phyloP scores from a whole-genome alignment of 352 stramenopile genomes.

The Pythium monospermum region DNA sequence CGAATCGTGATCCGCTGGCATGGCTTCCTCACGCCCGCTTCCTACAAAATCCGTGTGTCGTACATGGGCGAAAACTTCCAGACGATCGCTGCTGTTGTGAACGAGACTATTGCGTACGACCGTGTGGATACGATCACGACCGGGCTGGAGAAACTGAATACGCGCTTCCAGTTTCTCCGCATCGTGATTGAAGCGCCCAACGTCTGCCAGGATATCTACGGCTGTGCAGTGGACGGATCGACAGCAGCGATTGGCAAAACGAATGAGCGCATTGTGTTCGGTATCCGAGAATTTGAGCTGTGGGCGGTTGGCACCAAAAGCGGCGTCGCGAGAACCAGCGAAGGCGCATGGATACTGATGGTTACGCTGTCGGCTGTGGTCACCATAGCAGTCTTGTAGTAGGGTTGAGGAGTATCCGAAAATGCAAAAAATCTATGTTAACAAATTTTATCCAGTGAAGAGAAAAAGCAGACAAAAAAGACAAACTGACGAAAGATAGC shows the following conservation, averaged over 20 bases:
- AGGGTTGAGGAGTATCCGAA: not conserved
- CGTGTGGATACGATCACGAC: slow-evolving; percentile 59
- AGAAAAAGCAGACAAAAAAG: too few relatives aligned
- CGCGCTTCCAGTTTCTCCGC: slow-evolving; percentile 54
- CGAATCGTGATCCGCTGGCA: slow-evolving; percentile 74
- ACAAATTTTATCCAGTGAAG: too few relatives aligned
- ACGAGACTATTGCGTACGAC: slow-evolving; percentile 46
- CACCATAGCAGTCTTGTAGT: not conserved
- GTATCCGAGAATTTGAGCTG: slow-evolving; percentile 74
- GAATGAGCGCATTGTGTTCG: slow-evolving; percentile 66
- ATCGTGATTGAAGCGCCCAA: slow-evolving; percentile 45
- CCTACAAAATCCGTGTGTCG: slow-evolving; percentile 58
- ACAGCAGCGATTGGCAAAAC: slow-evolving; percentile 18
- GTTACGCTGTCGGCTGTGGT: not conserved
- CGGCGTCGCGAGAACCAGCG: too few relatives aligned
- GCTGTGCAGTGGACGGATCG: slow-evolving; percentile 33
- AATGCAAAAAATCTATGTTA: slow-evolving; percentile 16
- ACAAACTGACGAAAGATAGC: not conserved
- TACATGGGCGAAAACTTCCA: slow-evolving; percentile 56
- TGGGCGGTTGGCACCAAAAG: slow-evolving; percentile 57
- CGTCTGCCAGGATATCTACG: slow-evolving; percentile 35
- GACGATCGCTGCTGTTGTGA: slow-evolving; percentile 42
- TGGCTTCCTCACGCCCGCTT: slow-evolving; percentile 54
- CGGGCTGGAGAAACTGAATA: slow-evolving; percentile 32
- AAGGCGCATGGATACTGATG: not conserved